Percentiles rank a stretch among this genome's conserved stretches.
Conservation (phyloP, 2,329 filamentous ascomycete species). For the Alternaria gaisen region DNA sequence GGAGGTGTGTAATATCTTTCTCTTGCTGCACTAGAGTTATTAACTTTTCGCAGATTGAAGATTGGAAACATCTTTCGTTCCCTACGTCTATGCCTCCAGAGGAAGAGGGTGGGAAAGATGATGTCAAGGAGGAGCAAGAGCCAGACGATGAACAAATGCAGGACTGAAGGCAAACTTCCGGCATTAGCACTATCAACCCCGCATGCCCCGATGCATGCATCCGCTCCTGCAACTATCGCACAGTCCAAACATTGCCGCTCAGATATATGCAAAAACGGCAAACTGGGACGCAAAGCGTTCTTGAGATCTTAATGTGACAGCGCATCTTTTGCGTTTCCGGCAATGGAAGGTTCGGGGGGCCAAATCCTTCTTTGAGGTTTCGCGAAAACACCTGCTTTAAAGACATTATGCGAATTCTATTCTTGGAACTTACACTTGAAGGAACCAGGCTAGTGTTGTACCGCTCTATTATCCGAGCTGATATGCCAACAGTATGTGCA, state of each 20-base stretch:
- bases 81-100: slow-evolving; percentile 29
- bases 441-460: not conserved
- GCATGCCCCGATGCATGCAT: not conserved
- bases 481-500: not conserved
- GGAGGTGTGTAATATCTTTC: slow-evolving; percentile 66
- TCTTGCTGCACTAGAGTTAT: not conserved
- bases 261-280: not conserved
- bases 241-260: not conserved
- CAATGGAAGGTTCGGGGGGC: not conserved
- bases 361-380: not conserved
- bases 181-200: not conserved
- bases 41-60: slow-evolving; percentile 31
- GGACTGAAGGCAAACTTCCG: slow-evolving; percentile 22
- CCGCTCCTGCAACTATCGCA: not conserved
- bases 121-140: slow-evolving; percentile 30
- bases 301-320: not conserved
- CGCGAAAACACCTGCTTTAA: not conserved
- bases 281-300: not conserved
- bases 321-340: not conserved
- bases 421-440: not conserved
- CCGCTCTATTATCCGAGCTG: not conserved
- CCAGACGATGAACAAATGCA: slow-evolving; percentile 37
- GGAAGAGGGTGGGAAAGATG: slow-evolving; percentile 28
- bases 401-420: not conserved
- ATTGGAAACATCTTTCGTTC: slow-evolving; percentile 41